phyloP scores from a whole-genome alignment of 2,329 filamentous ascomycete species.

The Colletotrichum eremochloae region DNA sequence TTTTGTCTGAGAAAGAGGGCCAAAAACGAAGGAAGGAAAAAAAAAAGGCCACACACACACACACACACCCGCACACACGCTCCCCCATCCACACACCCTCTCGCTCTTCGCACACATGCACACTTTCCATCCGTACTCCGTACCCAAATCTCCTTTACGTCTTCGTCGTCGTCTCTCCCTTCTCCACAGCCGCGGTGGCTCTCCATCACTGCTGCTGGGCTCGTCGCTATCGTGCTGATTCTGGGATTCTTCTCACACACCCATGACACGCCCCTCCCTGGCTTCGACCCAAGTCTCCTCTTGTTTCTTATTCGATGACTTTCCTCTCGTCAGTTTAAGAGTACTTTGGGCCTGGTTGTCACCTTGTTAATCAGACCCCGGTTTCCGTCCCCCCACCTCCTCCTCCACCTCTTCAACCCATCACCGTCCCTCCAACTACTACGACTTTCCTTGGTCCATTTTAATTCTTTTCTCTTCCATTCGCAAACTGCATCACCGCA shows the following conservation, averaged over 20 bases:
- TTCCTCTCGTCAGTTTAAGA: slow-evolving; percentile 41
- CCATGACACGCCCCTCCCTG: slow-evolving; percentile 37
- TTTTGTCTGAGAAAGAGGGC: background rate
- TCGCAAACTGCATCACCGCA: slow-evolving; percentile 49
- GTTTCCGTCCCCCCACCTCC: slow-evolving; percentile 42
- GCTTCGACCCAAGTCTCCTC: slow-evolving; percentile 28
- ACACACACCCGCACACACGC: slow-evolving; percentile 10
- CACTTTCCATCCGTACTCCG: slow-evolving; percentile 25
- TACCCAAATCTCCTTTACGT: slow-evolving; percentile 31
- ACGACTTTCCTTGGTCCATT: slow-evolving; percentile 42
- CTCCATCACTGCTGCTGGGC: slow-evolving; percentile 19
- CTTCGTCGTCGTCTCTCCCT: slow-evolving; percentile 39
- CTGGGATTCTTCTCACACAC: slow-evolving; percentile 31
- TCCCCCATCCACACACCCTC: slow-evolving; percentile 15
- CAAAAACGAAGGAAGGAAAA: background rate
- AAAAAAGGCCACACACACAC: slow-evolving; percentile 34
- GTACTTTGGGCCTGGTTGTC: slow-evolving; percentile 40
- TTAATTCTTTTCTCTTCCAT: slow-evolving; percentile 45
- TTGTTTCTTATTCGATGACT: slow-evolving; percentile 41
- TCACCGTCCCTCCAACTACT: slow-evolving; percentile 42
- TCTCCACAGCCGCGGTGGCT: slow-evolving; percentile 35
- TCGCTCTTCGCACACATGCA: slow-evolving; percentile 18
- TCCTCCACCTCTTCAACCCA: slow-evolving; percentile 43
- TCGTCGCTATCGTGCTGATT: slow-evolving; percentile 29
- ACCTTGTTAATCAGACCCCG: slow-evolving; percentile 44